Conservation (phyloP, 352 stramenopile genomes). For the Saprolegnia parasitica region DNA sequence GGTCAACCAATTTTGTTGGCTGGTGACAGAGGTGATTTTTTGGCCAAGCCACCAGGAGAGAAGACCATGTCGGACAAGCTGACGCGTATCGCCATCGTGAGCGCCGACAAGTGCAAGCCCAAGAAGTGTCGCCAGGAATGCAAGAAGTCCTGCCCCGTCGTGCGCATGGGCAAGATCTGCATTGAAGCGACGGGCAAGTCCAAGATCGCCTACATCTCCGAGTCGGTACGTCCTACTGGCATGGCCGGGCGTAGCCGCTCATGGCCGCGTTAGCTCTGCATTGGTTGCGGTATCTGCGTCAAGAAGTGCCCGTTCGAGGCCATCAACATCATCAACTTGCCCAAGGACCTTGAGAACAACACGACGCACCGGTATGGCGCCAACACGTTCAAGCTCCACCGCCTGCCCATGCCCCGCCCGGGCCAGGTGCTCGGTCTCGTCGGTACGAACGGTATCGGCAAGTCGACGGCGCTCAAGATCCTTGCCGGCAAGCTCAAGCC, state of each 20-base stretch:
- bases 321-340: constrained; percentile 99
- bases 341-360: constrained; percentile 97
- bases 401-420: constrained; percentile 97
- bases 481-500: constrained; percentile 99
- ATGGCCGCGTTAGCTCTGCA: constrained; percentile 90
- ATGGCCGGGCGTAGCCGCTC: background rate
- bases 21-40: constrained; percentile 16
- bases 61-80: constrained; percentile 83
- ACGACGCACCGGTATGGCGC: constrained; percentile 99
- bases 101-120: constrained; percentile 98
- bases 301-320: constrained; percentile 99
- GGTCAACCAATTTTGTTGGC: constrained; percentile 15
- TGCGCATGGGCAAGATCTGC: constrained; percentile 99
- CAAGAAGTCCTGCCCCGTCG: constrained; percentile 98
- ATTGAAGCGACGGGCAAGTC: constrained; percentile 96
- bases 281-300: constrained; percentile 99
- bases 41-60: background rate
- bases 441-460: constrained; percentile 99
- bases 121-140: constrained; percentile 99
- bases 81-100: constrained; percentile 98
- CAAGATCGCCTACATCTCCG: constrained; percentile 98
- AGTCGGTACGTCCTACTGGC: constrained; percentile 50
- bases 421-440: constrained; percentile 98
- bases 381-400: constrained; percentile 99
- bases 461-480: constrained; percentile 99